These are phyloP conservation scores for Phyllachora maydis DNA, from an alignment of 2,329 filamentous ascomycete species.

Conservation along the genomic window DNA sequence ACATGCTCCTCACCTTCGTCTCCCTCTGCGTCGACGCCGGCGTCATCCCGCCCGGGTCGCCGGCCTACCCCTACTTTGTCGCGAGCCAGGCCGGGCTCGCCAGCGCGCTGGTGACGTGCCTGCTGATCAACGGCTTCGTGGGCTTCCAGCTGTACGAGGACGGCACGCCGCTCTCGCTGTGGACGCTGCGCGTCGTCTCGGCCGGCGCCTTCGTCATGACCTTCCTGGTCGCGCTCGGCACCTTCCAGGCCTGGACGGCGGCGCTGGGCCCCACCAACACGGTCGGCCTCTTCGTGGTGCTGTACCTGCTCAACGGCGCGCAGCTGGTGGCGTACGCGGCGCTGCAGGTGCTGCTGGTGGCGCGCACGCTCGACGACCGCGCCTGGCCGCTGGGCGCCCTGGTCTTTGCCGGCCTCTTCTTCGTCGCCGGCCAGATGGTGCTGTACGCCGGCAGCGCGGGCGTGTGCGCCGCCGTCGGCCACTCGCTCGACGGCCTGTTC, in stretches of 20 bases:
- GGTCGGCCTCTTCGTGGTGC: slow-evolving; percentile 70
- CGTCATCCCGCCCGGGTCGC: slow-evolving; percentile 66
- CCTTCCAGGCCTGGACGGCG: slow-evolving; percentile 83
- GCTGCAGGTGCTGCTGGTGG: slow-evolving; percentile 75
- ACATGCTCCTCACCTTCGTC: slow-evolving; percentile 72
- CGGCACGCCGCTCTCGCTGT: slow-evolving; percentile 79
- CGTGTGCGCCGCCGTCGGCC: slow-evolving; percentile 68
- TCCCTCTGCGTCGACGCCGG: slow-evolving; percentile 86
- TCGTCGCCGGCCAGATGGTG: slow-evolving; percentile 78
- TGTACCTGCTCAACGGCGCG: slow-evolving; percentile 80
- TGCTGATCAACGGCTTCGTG: slow-evolving; percentile 94
- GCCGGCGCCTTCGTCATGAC: slow-evolving; percentile 67
- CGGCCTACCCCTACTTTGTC: slow-evolving; percentile 76
- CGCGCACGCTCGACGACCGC: slow-evolving; percentile 78
- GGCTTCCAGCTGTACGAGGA: slow-evolving; percentile 98
- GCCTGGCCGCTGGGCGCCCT: slow-evolving; percentile 95
- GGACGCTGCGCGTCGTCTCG: slow-evolving; percentile 69
- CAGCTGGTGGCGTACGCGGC: slow-evolving; percentile 69
- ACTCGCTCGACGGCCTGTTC: slow-evolving; percentile 89
- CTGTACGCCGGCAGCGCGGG: slow-evolving; percentile 74
- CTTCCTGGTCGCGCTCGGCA: slow-evolving; percentile 73
- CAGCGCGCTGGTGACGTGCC: slow-evolving; percentile 69
- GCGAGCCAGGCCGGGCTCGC: slow-evolving; percentile 69
- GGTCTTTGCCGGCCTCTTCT: slow-evolving; percentile 74
- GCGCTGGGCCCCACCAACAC: slow-evolving; percentile 74